Base-by-base conservation (phyloP, 2,329 filamentous ascomycete species). In the Lasiodiplodia sp. region DNA sequence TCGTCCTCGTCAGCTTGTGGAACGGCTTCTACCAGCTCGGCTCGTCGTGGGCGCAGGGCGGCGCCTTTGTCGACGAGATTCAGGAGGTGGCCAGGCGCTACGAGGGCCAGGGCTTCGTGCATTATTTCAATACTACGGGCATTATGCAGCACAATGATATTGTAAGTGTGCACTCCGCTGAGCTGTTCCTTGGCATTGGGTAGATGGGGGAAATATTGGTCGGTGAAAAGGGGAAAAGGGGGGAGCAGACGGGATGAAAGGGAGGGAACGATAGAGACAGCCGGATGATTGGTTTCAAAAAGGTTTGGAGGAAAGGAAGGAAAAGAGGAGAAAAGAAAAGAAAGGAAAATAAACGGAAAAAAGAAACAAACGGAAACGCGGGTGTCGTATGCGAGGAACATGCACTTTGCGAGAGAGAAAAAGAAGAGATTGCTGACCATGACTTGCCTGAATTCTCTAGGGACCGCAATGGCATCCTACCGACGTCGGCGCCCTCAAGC, bases 131-230 rank as follows among this genome's bases (percentile, higher is more conserved):
- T 72, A 88, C 86, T 0, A 86, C 83, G 11, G 87, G 87, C 0
- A 86, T 89, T 55, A 74, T 90, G 71, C 85, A 89, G 71, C 86
- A 89, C 72, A 89, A 89, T 71, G 87, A 89, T 73, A 87, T 88
- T 69, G 72, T 69, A 60, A 53, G 66, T 47, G 44, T 10, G 31
- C 31, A 8, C 31, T 34, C 31, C 7, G 31, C 31, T 10, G 31
- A 34, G 2, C 31, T 8, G 31, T 34, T 34, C 31, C 31, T 10
- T 10, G 31, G 8, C 31, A 34, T 34, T 28, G 31, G 31, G 31
- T 34, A 7, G 31, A 34, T 34, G 6, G 31, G 31, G 31, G 31
- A 10, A 34, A 34, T 34, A 8, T 34, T 28, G 28, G 28, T 28
- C 28, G 28, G 28, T 28, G 28, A 28, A 28, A 28, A 28, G 31